Percentiles rank a stretch among this genome's conserved stretches.
Conservation (phyloP, 2,329 filamentous ascomycete species). For the Fusarium temperatum region DNA sequence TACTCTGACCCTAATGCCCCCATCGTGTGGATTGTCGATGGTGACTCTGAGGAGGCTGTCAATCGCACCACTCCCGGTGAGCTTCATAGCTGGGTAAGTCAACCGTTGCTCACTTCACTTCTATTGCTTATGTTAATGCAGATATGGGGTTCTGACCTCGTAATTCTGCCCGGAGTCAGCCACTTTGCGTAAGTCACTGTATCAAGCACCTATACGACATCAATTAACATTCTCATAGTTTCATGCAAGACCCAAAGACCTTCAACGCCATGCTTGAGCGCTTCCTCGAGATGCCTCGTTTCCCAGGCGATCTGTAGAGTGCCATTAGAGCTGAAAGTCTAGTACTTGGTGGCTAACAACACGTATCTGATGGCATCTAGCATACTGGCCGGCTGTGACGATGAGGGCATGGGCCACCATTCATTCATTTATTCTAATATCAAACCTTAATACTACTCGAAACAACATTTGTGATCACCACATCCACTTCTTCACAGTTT, state of each 20-base stretch:
- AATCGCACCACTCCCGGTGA: not conserved
- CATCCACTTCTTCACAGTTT: not conserved
- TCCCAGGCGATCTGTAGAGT: not conserved
- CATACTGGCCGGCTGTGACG: fast-evolving
- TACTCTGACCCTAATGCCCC: not conserved
- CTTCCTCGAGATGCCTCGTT: not conserved
- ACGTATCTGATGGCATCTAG: too few species aligned
- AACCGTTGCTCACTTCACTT: too few species aligned
- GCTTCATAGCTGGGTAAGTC: not conserved
- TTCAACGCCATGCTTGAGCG: not conserved
- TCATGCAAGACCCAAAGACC: not conserved
- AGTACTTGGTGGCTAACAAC: too few species aligned
- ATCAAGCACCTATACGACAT: too few species aligned
- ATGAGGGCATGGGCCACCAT: fast-evolving
- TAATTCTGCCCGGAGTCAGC: not conserved
- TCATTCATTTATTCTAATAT: not conserved
- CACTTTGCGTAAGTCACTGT: slow-evolving; percentile 1
- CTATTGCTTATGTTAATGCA: too few species aligned
- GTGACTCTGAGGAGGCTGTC: not conserved
- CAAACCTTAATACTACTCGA: not conserved
- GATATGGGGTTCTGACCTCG: not conserved
- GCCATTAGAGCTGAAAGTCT: fast-evolving
- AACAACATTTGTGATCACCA: not conserved
- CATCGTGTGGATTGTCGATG: not conserved
- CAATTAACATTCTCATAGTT: not conserved